Evolutionary conservation across 352 stramenopile species (phyloP).

Genomic region (Elongisporangium prolatum): DNA sequence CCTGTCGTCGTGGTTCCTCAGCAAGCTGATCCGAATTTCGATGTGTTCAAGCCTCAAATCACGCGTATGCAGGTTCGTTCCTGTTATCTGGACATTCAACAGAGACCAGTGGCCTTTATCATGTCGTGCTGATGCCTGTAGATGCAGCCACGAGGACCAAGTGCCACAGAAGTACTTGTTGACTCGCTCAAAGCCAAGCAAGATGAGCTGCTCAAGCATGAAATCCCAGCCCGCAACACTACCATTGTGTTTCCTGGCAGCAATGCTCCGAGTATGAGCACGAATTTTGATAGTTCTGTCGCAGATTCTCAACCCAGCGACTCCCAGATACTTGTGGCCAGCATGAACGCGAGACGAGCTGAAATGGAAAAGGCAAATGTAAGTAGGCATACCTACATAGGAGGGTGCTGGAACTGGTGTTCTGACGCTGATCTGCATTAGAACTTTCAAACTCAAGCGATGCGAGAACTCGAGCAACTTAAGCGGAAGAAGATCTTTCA

Average conservation of each 20-base stretch:
- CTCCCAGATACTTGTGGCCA: constrained; percentile 64
- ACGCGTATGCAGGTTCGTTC: constrained; percentile 62
- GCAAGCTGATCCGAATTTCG: constrained; percentile 41
- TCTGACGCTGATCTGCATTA: constrained; percentile 11
- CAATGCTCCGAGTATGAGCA: constrained; percentile 1
- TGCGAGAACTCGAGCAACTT: constrained; percentile 84
- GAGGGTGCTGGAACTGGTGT: neutral
- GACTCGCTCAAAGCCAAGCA: constrained; percentile 76
- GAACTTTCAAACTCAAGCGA: constrained; percentile 83
- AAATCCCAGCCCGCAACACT: constrained; percentile 68
- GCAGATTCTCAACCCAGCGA: constrained; percentile 43
- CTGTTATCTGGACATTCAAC: neutral
- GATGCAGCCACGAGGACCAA: constrained; percentile 76
- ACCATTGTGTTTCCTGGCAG: constrained; percentile 32
- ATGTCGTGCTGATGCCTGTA: constrained; percentile 11
- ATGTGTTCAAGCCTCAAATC: constrained; percentile 84
- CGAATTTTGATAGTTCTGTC: constrained; percentile 6
- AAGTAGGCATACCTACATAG: constrained; percentile 2
- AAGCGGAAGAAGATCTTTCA: constrained; percentile 83
- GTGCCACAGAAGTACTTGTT: constrained; percentile 73
- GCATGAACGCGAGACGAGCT: constrained; percentile 56
- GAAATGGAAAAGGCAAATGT: constrained; percentile 83
- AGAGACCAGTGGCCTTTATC: neutral
- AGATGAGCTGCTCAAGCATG: constrained; percentile 49
- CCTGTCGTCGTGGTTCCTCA: constrained; percentile 42